Evolutionary conservation across 139 green algal species (phyloP).

Genomic region (Diplosphaera chodatii): DNA sequence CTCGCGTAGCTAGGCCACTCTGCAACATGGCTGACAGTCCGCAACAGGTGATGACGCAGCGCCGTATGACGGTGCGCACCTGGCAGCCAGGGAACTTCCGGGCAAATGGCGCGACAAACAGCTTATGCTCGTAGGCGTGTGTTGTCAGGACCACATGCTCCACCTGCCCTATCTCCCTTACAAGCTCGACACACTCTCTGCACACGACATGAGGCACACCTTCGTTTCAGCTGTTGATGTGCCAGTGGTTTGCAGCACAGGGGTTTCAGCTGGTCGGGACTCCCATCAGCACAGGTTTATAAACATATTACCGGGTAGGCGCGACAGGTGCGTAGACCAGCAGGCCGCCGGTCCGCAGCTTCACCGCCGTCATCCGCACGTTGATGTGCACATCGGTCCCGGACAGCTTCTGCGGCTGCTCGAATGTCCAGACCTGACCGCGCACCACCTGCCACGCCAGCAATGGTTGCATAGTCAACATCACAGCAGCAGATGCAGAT

Average conservation of each 20-base stretch:
- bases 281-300: no score
- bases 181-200: conserved; percentile 28
- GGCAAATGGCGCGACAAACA: conserved; percentile 80
- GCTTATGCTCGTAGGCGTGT: conserved; percentile 91
- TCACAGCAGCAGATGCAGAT: no score
- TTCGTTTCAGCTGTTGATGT: no score
- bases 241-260: no score
- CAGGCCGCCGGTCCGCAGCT: conserved; percentile 66
- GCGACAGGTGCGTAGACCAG: conserved; percentile 85
- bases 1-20: no score
- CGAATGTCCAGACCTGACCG: conserved; percentile 78
- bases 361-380: conserved; percentile 81
- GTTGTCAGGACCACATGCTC: conserved; percentile 84
- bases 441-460: conserved; percentile 60
- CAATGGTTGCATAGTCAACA: no score
- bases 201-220: not conserved
- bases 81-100: conserved; percentile 74
- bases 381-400: conserved; percentile 71
- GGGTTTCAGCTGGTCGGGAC: no score
- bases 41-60: no score
- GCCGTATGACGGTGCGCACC: no score
- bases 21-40: no score
- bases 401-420: conserved; percentile 72
- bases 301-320: conserved; percentile 65
- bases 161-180: conserved; percentile 65